Percentiles rank a stretch among this genome's conserved stretches.
Evolutionary conservation across 2,329 filamentous ascomycete genomes (phyloP).

Genomic region (Madurella mycetomatis): DNA sequence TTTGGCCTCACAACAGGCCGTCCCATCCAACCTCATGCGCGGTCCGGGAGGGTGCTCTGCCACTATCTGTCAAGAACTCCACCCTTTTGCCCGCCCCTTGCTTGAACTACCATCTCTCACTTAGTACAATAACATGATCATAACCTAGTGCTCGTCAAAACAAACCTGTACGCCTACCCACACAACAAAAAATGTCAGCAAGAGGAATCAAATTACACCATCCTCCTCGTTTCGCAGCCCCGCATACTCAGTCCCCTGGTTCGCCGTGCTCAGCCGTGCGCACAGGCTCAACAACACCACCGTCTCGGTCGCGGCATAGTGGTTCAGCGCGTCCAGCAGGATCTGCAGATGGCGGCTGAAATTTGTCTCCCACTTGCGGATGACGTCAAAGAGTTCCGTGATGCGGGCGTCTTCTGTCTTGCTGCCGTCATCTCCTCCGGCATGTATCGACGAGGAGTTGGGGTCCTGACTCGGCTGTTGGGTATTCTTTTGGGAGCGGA

Average conservation of each 20-base stretch:
- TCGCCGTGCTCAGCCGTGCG: conserved; percentile 74
- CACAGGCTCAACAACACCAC: conserved; percentile 88
- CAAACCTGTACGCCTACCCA: neutral
- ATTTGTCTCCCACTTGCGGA: conserved; percentile 88
- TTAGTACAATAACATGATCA: too few species aligned
- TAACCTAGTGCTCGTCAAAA: neutral
- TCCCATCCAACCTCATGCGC: too few species aligned
- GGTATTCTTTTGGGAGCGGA: conserved; percentile 39
- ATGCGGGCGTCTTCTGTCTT: conserved; percentile 48
- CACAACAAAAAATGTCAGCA: neutral
- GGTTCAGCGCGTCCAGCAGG: conserved; percentile 88
- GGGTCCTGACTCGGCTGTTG: conserved; percentile 3
- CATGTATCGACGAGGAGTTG: conserved; percentile 10
- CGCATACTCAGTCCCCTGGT: conserved; percentile 66
- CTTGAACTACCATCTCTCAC: too few species aligned
- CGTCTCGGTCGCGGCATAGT: conserved; percentile 95
- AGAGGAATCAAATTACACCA: neutral
- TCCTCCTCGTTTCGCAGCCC: conserved; percentile 58
- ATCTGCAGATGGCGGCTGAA: conserved; percentile 92
- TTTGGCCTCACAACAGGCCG: too few species aligned
- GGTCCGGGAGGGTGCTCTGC: too few species aligned
- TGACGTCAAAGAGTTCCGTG: conserved; percentile 76
- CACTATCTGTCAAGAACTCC: too few species aligned
- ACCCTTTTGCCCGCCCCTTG: too few species aligned
- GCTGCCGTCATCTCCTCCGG: conserved; percentile 31